These are phyloP conservation scores for Avena eriantha DNA, from an alignment of 176 grass and related monocot species.

Conservation along the genomic window DNA sequence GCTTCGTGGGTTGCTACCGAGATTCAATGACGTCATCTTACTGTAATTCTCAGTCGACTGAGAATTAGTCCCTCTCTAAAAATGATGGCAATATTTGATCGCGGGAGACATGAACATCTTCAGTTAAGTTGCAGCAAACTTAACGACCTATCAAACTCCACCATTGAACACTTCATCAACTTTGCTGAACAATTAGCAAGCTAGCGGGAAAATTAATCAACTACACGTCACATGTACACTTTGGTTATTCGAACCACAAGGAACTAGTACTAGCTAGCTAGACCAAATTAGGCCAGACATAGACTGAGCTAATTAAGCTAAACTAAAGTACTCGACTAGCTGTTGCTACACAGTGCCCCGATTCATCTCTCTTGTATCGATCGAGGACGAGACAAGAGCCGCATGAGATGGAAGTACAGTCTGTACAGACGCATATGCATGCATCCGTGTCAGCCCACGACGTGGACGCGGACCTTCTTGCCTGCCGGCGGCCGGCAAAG, in stretches of 20 bases:
- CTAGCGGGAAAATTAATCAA: neutral
- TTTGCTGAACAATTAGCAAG: slow-evolving; percentile 21
- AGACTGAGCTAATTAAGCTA: slow-evolving; percentile 7
- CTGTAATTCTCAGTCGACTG: no score
- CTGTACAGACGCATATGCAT: neutral
- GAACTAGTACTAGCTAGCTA: slow-evolving; percentile 7
- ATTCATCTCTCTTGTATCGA: slow-evolving; percentile 38
- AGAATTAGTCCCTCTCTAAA: neutral
- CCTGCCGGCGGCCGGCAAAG: slow-evolving; percentile 19
- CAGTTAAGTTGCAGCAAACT: neutral
- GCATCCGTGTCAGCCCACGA: slow-evolving; percentile 20
- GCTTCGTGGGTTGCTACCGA: no score
- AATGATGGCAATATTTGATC: neutral
- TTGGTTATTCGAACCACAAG: slow-evolving; percentile 34
- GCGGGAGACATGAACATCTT: neutral
- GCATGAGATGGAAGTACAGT: neutral
- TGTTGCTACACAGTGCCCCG: slow-evolving; percentile 6
- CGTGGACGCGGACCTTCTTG: slow-evolving; percentile 52
- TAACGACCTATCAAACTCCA: neutral
- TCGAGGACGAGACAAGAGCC: neutral
- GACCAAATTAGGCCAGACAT: neutral
- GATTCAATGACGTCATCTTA: no score
- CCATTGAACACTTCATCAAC: neutral
- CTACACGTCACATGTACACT: slow-evolving; percentile 51
- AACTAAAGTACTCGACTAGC: neutral